Evolutionary conservation across 108 stramenopile genomes (phyloP).

Genomic region (Conticribra guillardii): DNA sequence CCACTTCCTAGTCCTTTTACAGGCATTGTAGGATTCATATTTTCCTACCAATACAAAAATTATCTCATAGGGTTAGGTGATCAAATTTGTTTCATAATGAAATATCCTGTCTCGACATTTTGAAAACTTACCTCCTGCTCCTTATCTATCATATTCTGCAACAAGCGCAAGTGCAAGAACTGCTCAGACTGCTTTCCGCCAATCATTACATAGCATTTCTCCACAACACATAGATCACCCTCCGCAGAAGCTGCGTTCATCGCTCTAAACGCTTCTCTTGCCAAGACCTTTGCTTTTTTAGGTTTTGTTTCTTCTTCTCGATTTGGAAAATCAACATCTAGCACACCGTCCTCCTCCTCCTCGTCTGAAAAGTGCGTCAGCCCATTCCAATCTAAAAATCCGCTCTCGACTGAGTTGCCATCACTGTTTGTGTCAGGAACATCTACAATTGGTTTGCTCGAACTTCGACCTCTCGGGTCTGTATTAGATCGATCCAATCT

Average conservation of each 20-base stretch:
- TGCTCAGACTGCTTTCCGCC: slow-evolving; percentile 28
- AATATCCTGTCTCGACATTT: too few species aligned
- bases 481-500: too few species aligned
- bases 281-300: not conserved
- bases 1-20: too few species aligned
- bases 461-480: too few species aligned
- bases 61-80: not conserved
- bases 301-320: not conserved
- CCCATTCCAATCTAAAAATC: not conserved
- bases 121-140: slow-evolving; percentile 20
- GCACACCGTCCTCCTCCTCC: not conserved
- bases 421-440: not conserved
- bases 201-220: slow-evolving; percentile 36
- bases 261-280: slow-evolving; percentile 8
- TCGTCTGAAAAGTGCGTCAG: not conserved
- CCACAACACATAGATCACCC: slow-evolving; percentile 9
- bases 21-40: not conserved
- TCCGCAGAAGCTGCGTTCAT: slow-evolving; percentile 1
- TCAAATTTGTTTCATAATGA: too few species aligned
- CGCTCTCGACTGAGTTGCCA: not conserved
- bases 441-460: too few species aligned
- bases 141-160: slow-evolving; percentile 27
- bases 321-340: not conserved
- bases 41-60: not conserved
- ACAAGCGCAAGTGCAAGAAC: slow-evolving; percentile 21